Evolutionary conservation across 1,139 yeast species (phyloP).

Genomic region (Suhomyces wounanorum): DNA sequence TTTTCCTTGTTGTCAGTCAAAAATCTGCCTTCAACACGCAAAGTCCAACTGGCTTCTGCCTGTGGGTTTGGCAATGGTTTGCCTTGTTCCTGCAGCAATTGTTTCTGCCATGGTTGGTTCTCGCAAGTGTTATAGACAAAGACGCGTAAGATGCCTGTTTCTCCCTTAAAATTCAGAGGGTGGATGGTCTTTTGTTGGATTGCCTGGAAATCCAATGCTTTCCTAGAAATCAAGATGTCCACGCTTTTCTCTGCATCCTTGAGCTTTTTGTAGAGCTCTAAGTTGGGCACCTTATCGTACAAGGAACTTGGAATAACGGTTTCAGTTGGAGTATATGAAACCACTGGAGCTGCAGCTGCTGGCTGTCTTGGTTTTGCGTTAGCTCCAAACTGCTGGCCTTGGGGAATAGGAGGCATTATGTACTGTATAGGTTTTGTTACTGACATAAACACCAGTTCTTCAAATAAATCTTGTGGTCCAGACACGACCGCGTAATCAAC

Average conservation of each 20-base stretch:
- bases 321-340: slow-evolving; percentile 69
- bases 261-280: slow-evolving; percentile 66
- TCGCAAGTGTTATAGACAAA: slow-evolving; percentile 81
- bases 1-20: slow-evolving; percentile 36
- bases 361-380: slow-evolving; percentile 33
- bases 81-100: slow-evolving; percentile 32
- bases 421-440: not conserved
- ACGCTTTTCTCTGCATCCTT: slow-evolving; percentile 77
- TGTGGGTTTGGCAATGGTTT: slow-evolving; percentile 24
- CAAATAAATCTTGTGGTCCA: not conserved
- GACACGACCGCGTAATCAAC: slow-evolving; percentile 1
- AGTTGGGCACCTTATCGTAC: slow-evolving; percentile 69
- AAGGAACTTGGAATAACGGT: slow-evolving; percentile 63
- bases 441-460: slow-evolving; percentile 3
- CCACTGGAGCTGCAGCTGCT: slow-evolving; percentile 42
- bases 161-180: slow-evolving; percentile 45
- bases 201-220: slow-evolving; percentile 84
- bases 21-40: slow-evolving; percentile 84
- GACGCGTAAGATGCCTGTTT: slow-evolving; percentile 65
- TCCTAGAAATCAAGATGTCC: slow-evolving; percentile 80
- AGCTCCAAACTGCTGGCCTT: slow-evolving; percentile 12
- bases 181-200: slow-evolving; percentile 52
- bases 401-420: slow-evolving; percentile 12
- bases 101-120: slow-evolving; percentile 90
- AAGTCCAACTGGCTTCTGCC: slow-evolving; percentile 71